Conservation (phyloP, 2,329 filamentous ascomycete species). For the Cryphonectria radicalis region DNA sequence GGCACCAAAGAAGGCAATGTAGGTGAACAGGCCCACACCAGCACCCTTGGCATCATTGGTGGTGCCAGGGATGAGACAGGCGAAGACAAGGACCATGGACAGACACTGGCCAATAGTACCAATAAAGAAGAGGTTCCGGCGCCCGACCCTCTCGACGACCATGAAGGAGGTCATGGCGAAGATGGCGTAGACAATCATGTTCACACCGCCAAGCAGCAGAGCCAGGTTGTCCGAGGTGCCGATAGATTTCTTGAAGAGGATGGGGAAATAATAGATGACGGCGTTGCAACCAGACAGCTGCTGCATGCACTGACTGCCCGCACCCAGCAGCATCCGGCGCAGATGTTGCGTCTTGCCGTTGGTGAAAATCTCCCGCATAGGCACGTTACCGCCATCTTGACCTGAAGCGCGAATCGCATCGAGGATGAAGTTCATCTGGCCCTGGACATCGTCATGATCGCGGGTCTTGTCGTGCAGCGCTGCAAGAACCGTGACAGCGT, state of each 20-base stretch:
- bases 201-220: conserved; percentile 55
- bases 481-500: conserved; percentile 56
- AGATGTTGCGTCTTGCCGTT: conserved; percentile 34
- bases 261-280: conserved; percentile 52
- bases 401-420: conserved; percentile 40
- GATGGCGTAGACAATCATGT: conserved; percentile 60
- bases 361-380: conserved; percentile 35
- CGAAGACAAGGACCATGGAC: conserved; percentile 65
- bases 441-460: conserved; percentile 46
- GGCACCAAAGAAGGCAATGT: conserved; percentile 71
- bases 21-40: conserved; percentile 69
- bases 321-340: conserved; percentile 33
- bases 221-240: conserved; percentile 41
- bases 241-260: conserved; percentile 44
- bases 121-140: conserved; percentile 51
- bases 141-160: conserved; percentile 51
- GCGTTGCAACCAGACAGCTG: conserved; percentile 48
- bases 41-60: conserved; percentile 67
- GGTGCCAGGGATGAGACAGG: conserved; percentile 67
- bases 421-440: conserved; percentile 50
- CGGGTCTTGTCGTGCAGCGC: conserved; percentile 57
- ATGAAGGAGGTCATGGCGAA: conserved; percentile 61
- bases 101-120: conserved; percentile 53
- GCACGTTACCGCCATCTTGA: conserved; percentile 37
- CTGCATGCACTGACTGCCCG: conserved; percentile 35